Base-by-base conservation (phyloP, 1,284 basidiomycete genomes). In the Phlebopus sp. region DNA sequence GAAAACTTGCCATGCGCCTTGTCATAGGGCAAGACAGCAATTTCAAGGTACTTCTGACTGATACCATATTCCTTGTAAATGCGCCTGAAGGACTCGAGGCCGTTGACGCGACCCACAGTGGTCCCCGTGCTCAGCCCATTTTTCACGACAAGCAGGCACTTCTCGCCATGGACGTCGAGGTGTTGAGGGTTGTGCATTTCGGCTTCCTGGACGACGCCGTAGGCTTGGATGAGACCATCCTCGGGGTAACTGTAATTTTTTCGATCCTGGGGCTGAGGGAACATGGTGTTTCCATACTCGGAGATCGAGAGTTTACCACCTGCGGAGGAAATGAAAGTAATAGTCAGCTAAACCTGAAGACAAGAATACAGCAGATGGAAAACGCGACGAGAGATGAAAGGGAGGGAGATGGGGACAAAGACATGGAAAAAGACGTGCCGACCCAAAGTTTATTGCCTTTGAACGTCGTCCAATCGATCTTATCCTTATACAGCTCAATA, bases 131-230 rank as follows among this genome's bases (percentile, higher is more conserved):
- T 47, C 30, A 46, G 42, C 37, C 69, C 66, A 46, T 44, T 52
- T 62, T 72, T 70, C 37, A 69, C 35, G 25, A 70, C 69, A 34
- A 68, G 38, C 13, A 68, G 37, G 54, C 52, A 60, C 13, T 50
- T 46, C 35, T 66, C 56, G 42, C 50, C 43, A 32, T 64, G 46
- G 11, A 36, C 13, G 52, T 69, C 67, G 21, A 43, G 29, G 50
- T 53, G 56, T 44, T 52, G 52, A 8, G 34, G 42, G 37, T 19
- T 34, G 32, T 46, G 55, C 56, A 72, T 63, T 15, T 67, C 59
- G 35, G 47, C 41, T 36, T 60, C 63, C 17, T 53, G 35, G 31
- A 68, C 46, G 36, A 46, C 53, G 52, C 57, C 68, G n/a, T 14
- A n/a, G 51, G 66, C 56, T 29, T 47, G 49, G 17, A 68, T 59